Percentiles rank a stretch among this genome's conserved stretches.
These are phyloP conservation scores for Benincasa hispida DNA, from an alignment of 306 rosid species.

Conservation along the genomic window DNA sequence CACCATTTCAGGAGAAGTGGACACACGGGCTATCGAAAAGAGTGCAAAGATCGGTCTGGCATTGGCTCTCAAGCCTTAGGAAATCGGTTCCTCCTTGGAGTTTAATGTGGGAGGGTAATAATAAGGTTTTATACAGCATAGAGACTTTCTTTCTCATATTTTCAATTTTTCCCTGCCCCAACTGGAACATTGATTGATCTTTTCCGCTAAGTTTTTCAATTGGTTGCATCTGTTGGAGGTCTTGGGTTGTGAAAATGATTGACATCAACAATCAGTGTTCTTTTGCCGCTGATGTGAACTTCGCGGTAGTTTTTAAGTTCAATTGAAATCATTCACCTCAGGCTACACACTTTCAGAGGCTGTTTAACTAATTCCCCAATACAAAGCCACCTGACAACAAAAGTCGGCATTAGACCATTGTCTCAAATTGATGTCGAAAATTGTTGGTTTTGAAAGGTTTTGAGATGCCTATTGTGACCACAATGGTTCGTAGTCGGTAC, in stretches of 20 bases:
- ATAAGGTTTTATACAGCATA: not conserved
- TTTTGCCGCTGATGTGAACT: not conserved
- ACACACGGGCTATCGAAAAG: slow-evolving; percentile 68
- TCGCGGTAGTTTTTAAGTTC: not conserved
- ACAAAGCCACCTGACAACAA: no score
- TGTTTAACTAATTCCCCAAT: no score
- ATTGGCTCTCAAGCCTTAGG: slow-evolving; percentile 68
- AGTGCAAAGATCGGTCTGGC: slow-evolving; percentile 91
- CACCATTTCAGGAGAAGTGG: slow-evolving; percentile 82
- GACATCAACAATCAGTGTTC: slow-evolving; percentile 24
- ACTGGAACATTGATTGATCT: not conserved
- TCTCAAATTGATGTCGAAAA: no score
- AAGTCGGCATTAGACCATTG: no score
- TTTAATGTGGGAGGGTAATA: slow-evolving; percentile 5
- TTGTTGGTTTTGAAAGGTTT: no score
- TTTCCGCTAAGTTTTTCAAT: slow-evolving; percentile 18
- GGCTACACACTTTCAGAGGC: no score
- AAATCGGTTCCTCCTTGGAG: slow-evolving; percentile 2
- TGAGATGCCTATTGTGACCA: no score
- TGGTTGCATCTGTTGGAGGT: slow-evolving; percentile 36
- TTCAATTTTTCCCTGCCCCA: not conserved
- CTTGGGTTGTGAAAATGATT: slow-evolving; percentile 48
- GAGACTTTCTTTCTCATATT: not conserved
- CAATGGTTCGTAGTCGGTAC: no score
- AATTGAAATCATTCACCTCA: not conserved